phyloP scores from a whole-genome alignment of 306 rosid species.

The Fagus sylvatica region DNA sequence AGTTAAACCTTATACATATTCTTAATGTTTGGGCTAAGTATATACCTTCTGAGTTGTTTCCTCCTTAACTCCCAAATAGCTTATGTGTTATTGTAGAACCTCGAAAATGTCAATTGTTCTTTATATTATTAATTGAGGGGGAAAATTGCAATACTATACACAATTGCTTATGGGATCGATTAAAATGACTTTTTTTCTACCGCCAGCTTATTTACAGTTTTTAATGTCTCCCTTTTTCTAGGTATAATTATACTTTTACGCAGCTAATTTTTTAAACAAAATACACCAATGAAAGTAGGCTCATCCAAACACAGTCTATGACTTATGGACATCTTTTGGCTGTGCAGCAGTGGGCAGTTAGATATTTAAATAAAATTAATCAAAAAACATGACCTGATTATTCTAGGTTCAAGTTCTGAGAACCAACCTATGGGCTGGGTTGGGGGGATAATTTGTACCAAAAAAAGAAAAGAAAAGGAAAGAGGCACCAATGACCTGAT shows the following conservation, averaged over 20 bases:
- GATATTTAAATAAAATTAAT: background rate
- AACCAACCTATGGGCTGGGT: too few species aligned
- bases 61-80: background rate
- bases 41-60: background rate
- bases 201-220: too few species aligned
- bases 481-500: background rate
- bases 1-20: background rate
- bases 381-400: background rate
- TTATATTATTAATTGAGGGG: background rate
- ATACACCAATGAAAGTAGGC: too few species aligned
- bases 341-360: background rate
- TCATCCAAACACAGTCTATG: too few species aligned
- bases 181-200: too few species aligned
- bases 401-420: too few species aligned
- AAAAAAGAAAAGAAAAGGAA: background rate
- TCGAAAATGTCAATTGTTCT: background rate
- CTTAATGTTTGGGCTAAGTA: background rate
- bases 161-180: background rate
- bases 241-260: too few species aligned
- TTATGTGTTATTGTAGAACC: background rate
- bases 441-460: too few species aligned
- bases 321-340: background rate
- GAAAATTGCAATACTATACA: background rate
- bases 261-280: too few species aligned
- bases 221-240: too few species aligned